Base-by-base conservation (phyloP, 1,284 basidiomycete species). In the Blastosporella zonata region DNA sequence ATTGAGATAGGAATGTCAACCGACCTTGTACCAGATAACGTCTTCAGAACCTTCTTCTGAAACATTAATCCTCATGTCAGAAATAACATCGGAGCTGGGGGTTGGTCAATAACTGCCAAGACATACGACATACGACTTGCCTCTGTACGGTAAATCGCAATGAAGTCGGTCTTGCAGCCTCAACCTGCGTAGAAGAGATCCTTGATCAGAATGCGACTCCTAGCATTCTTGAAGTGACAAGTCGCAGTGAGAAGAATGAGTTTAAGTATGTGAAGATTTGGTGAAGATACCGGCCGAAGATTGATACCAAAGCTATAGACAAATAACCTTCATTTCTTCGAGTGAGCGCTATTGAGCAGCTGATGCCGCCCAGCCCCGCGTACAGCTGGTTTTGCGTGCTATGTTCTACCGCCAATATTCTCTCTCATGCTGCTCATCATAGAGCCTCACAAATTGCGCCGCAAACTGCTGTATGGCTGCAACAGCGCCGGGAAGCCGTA, bases 1-100 rank as follows among this genome's bases (percentile, higher is more conserved):
- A 17, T 15, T 31, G 25, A 31, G 13, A 13, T 22, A 3, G 22
- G 22, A 33, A 42, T 15, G 36, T 35, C 6, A 12, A 60, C 71
- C 48, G 62, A 84, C 87, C 73, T 88, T 90, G 66, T 81, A 87
- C 87, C 87, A 90, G 15, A 84, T 63, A 2, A 88, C 74, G 38
- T 71, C 72, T 3, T 78, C 73, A 1, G 78, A 74, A 18, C 70
- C 71, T 61, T 87, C 84, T 49, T 78, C 74, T 1, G 66, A 68
- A 1, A 90, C 73, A 52, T 87, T 84, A 1, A 89, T 68, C 47
- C 81, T 74, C 70, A 84, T 74, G 54, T 88, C 84, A 41, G 81
- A 79, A 34, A 90, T 71, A 22, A 89, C 86, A 66, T 90, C 87
- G 36, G 87, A 82, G 58, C 86, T 89, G 36, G 28, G 8, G 25